Conservation (phyloP, 2,329 filamentous ascomycete species). For the Ophiostoma piceae region DNA sequence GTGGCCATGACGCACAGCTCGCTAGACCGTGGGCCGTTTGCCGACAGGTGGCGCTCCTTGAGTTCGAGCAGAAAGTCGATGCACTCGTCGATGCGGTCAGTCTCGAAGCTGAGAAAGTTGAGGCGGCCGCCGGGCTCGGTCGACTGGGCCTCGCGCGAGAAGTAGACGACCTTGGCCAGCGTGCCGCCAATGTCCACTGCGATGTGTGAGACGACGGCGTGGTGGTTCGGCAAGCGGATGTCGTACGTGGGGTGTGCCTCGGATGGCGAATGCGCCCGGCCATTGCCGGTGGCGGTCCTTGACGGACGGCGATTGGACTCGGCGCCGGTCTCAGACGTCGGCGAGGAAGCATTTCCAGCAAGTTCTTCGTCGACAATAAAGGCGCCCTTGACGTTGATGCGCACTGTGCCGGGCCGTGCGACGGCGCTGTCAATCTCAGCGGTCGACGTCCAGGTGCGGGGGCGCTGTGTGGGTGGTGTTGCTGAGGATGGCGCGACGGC, state of each 20-base stretch:
- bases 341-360: conserved; percentile 29
- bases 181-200: conserved; percentile 97
- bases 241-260: conserved; percentile 71
- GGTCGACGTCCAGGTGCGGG: conserved; percentile 44
- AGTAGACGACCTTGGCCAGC: conserved; percentile 94
- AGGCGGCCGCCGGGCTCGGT: conserved; percentile 79
- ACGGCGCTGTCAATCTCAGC: conserved; percentile 58
- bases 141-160: conserved; percentile 78
- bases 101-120: conserved; percentile 96
- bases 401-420: conserved; percentile 64
- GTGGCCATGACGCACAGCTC: conserved; percentile 92
- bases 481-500: neutral
- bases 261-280: conserved; percentile 32
- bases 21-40: conserved; percentile 65
- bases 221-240: conserved; percentile 94
- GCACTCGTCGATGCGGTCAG: conserved; percentile 86
- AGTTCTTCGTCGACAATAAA: conserved; percentile 88
- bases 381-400: conserved; percentile 93
- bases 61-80: conserved; percentile 85
- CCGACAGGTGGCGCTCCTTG: conserved; percentile 75
- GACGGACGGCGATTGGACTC: conserved; percentile 6
- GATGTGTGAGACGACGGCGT: conserved; percentile 90
- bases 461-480: conserved; percentile 26
- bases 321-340: conserved; percentile 21
- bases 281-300: conserved; percentile 25